Percentiles rank a stretch among this genome's conserved stretches.
phyloP scores from a whole-genome alignment of 306 rosid genomes.

The Biancaea sappan region DNA sequence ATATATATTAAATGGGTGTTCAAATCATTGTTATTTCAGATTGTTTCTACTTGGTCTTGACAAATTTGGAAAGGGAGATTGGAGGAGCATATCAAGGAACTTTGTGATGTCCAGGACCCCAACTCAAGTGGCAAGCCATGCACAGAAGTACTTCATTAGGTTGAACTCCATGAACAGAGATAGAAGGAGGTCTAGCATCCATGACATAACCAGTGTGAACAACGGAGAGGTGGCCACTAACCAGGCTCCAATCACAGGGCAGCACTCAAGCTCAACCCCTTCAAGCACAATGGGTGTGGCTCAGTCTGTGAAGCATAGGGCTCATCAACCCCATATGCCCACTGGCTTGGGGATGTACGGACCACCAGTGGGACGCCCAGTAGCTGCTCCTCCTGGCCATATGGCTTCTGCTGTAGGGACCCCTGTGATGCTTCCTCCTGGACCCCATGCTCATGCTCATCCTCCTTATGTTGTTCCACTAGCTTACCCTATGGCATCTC shows the following conservation, averaged over 20 bases:
- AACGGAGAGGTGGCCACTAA: constrained; percentile 65
- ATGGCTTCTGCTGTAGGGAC: constrained; percentile 94
- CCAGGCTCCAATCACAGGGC: constrained; percentile 89
- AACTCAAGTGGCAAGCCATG: constrained; percentile 98
- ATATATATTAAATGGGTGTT: not conserved
- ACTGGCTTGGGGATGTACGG: constrained; percentile 88
- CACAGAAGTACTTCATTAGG: constrained; percentile 93
- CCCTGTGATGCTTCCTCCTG: constrained; percentile 92
- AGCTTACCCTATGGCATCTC: constrained; percentile 97
- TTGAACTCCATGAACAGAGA: constrained; percentile 95
- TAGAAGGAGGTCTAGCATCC: constrained; percentile 95
- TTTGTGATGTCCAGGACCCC: constrained; percentile 96
- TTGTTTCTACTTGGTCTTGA: constrained; percentile 94
- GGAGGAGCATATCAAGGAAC: constrained; percentile 99
- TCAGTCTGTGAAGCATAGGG: constrained; percentile 67
- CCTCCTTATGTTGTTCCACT: constrained; percentile 82
- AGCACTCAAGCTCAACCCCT: constrained; percentile 54
- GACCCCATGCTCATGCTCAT: constrained; percentile 53
- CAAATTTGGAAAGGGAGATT: constrained; percentile 98
- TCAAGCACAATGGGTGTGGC: constrained; percentile 56
- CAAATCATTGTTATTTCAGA: constrained; percentile 46
- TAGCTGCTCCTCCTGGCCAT: constrained; percentile 79
- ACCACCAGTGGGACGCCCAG: constrained; percentile 83
- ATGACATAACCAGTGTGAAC: constrained; percentile 89
- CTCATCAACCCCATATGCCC: constrained; percentile 66